Conservation (phyloP, 2,329 filamentous ascomycete genomes). For the Cytospora chrysosperma region DNA sequence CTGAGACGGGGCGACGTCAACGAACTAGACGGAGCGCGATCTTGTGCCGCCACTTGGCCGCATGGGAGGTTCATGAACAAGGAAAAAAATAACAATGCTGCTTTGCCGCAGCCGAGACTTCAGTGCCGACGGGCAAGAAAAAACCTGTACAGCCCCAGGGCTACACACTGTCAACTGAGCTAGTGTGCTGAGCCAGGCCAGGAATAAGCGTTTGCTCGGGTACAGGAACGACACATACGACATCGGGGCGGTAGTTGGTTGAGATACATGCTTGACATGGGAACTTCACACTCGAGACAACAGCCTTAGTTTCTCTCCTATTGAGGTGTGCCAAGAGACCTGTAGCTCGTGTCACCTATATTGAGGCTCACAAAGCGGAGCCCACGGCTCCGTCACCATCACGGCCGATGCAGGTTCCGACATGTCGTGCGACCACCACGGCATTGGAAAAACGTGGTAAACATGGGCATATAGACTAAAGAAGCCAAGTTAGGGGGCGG, state of each 20-base stretch:
- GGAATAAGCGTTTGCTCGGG: no score
- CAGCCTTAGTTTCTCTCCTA: no score
- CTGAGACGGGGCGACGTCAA: conserved; percentile 5
- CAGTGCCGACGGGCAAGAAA: not conserved
- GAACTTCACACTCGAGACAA: no score
- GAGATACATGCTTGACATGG: no score
- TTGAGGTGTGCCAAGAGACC: no score
- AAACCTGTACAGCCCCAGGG: not conserved
- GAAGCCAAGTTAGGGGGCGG: conserved; percentile 5
- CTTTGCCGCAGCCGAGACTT: conserved; percentile 1
- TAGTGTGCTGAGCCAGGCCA: not conserved
- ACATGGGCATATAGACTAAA: conserved; percentile 8
- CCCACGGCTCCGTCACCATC: not conserved
- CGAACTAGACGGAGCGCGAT: conserved; percentile 1
- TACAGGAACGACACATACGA: no score
- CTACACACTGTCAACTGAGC: not conserved
- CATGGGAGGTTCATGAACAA: not conserved
- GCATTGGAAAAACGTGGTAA: conserved; percentile 10
- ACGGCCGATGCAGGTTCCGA: not conserved
- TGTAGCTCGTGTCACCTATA: not conserved
- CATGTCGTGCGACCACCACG: conserved; percentile 13
- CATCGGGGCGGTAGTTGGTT: no score
- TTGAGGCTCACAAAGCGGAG: not conserved
- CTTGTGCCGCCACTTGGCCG: conserved; percentile 10
- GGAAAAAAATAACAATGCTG: not conserved